Evolutionary conservation across 768 basidiomycete species (phyloP).

Genomic region (Chlorophyllum brunneum): DNA sequence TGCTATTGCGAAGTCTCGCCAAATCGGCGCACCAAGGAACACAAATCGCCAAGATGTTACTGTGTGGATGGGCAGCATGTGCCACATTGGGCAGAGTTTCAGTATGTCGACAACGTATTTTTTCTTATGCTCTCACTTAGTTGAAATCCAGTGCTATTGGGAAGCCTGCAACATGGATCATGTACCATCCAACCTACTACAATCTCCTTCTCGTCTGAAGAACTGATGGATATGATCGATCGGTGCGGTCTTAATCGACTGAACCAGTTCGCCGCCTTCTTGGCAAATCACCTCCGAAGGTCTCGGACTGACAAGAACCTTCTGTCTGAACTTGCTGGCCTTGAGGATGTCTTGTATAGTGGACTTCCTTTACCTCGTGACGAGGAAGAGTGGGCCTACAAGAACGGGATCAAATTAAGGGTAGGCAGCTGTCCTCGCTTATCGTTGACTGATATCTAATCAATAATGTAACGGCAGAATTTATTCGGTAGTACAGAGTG

Average conservation of each 20-base stretch:
- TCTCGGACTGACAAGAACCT: slow-evolving; percentile 59
- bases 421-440: slow-evolving; percentile 31
- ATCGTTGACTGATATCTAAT: neutral
- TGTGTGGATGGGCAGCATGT: slow-evolving; percentile 81
- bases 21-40: slow-evolving; percentile 45
- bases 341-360: slow-evolving; percentile 64
- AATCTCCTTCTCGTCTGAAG: slow-evolving; percentile 61
- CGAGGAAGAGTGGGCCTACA: slow-evolving; percentile 68
- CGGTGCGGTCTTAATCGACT: slow-evolving; percentile 68
- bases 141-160: slow-evolving; percentile 55
- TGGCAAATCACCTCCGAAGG: slow-evolving; percentile 59
- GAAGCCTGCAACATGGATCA: slow-evolving; percentile 65
- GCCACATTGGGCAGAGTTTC: slow-evolving; percentile 75
- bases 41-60: slow-evolving; percentile 59
- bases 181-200: slow-evolving; percentile 70
- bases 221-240: slow-evolving; percentile 68
- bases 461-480: slow-evolving; percentile 40
- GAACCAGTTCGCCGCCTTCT: slow-evolving; percentile 70
- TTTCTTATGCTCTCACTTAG: slow-evolving; percentile 20
- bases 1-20: slow-evolving; percentile 55
- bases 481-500: slow-evolving; percentile 81
- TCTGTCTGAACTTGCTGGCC: slow-evolving; percentile 45
- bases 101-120: slow-evolving; percentile 41
- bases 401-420: slow-evolving; percentile 58
- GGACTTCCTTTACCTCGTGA: slow-evolving; percentile 62